Percentiles rank a stretch among this genome's conserved stretches.
These are phyloP conservation scores for Phycomyces nitens DNA, from an alignment of 192 early-diverging fungal genomes.

Conservation along the genomic window DNA sequence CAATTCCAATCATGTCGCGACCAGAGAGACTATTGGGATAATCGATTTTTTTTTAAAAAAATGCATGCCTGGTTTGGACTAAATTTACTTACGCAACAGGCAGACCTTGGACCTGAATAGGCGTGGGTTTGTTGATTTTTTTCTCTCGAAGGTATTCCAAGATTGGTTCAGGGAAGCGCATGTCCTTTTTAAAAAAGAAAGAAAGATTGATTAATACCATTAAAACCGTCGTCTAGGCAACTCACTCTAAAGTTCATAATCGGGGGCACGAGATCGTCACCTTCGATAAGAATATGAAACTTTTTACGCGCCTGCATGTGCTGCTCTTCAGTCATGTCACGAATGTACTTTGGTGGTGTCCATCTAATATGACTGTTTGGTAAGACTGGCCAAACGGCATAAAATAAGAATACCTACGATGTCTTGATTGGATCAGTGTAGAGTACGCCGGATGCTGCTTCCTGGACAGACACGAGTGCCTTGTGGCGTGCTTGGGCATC, in stretches of 20 bases:
- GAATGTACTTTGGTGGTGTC: constrained; percentile 74
- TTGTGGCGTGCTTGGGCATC: constrained; percentile 77
- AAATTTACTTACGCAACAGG: constrained; percentile 77
- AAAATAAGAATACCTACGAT: constrained; percentile 50
- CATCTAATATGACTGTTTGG: constrained; percentile 63
- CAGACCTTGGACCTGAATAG: constrained; percentile 97
- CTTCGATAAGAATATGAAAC: constrained; percentile 88
- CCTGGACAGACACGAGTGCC: constrained; percentile 78
- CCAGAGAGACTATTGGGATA: constrained; percentile 73
- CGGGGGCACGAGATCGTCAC: constrained; percentile 80
- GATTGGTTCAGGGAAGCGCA: constrained; percentile 82
- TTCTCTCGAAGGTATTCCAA: constrained; percentile 76
- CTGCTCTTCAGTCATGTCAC: constrained; percentile 49
- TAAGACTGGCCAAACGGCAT: no score
- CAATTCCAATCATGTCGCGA: constrained; percentile 97
- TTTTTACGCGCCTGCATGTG: constrained; percentile 64
- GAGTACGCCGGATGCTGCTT: constrained; percentile 80
- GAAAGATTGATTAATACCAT: no score
- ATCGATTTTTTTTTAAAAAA: no score
- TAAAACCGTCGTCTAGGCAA: no score
- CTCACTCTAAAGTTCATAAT: constrained; percentile 69
- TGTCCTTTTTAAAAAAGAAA: constrained; percentile 45
- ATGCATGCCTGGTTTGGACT: no score
- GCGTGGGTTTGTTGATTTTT: constrained; percentile 84
- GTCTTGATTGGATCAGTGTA: constrained; percentile 87